phyloP scores from a whole-genome alignment of 371 early-diverging fungal genomes.

The Nematocida sp. region DNA sequence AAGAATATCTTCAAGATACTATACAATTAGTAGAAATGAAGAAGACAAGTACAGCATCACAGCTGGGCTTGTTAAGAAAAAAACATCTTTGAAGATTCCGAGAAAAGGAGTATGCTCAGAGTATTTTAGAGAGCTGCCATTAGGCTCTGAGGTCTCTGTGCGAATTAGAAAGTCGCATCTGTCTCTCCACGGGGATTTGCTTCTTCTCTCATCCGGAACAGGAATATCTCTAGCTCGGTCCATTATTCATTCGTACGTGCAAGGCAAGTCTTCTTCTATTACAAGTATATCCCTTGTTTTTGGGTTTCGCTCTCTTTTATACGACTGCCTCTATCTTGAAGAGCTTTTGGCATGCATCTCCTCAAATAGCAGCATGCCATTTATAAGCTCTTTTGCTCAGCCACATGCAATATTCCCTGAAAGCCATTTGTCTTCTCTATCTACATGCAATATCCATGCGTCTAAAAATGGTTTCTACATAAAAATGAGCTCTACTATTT shows the following conservation, averaged over 20 bases:
- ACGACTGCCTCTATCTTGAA: conserved; percentile 50
- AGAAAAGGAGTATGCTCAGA: conserved; percentile 63
- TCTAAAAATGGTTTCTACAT: no score
- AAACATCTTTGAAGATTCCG: conserved; percentile 13
- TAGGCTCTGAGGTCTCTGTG: conserved; percentile 27
- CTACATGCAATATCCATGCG: no score
- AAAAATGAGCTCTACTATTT: no score
- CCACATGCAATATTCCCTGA: no score
- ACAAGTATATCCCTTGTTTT: conserved; percentile 48
- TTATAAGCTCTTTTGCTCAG: not conserved
- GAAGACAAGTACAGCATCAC: conserved; percentile 50
- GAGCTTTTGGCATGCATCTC: conserved; percentile 22
- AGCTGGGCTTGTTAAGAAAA: conserved; percentile 46
- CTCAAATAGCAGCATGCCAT: not conserved
- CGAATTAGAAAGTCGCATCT: conserved; percentile 47
- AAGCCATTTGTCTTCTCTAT: no score
- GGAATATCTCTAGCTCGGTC: conserved; percentile 62
- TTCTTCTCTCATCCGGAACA: conserved; percentile 64
- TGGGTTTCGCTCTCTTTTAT: conserved; percentile 58
- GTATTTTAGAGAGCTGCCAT: conserved; percentile 47
- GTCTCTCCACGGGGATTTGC: conserved; percentile 53
- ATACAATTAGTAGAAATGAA: conserved; percentile 58
- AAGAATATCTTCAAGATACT: conserved; percentile 59
- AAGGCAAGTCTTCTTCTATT: conserved; percentile 22
- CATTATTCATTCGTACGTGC: conserved; percentile 43